A percentile compares a stretch with the other conserved stretches of the same genome.
Conservation (phyloP, 768 basidiomycete genomes). For the Suillus discolor region DNA sequence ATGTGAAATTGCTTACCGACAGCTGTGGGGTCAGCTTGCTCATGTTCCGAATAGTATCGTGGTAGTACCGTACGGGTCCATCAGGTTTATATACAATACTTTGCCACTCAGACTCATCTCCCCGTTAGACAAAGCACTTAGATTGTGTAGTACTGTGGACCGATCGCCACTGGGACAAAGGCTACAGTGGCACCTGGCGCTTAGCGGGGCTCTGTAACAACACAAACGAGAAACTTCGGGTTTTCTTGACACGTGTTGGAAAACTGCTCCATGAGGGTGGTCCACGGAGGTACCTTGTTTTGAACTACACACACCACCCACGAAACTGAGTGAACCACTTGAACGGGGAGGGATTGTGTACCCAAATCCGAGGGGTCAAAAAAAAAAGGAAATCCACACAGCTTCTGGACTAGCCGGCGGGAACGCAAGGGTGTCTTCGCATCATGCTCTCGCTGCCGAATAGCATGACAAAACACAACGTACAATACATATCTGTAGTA, state of each 20-base stretch:
- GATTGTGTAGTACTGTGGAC: conserved; percentile 11
- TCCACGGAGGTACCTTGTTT: neutral
- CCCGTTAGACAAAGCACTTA: conserved; percentile 24
- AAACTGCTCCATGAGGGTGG: neutral
- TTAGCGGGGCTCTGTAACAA: neutral
- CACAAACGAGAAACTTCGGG: conserved; percentile 5
- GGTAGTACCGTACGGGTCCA: neutral
- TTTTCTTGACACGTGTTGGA: neutral
- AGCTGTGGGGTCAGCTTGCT: conserved; percentile 34
- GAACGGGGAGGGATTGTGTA: neutral
- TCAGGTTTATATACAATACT: conserved; percentile 26
- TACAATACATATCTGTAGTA: neutral
- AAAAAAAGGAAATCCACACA: neutral
- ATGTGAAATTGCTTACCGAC: conserved; percentile 23
- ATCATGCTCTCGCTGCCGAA: neutral
- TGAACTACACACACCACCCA: neutral
- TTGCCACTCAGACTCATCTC: conserved; percentile 26
- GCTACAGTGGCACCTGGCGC: neutral
- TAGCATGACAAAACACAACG: neutral
- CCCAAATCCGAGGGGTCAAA: neutral
- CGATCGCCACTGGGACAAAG: conserved; percentile 16
- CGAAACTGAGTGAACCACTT: neutral
- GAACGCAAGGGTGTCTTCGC: neutral
- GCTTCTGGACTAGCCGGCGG: neutral
- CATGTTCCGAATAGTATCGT: conserved; percentile 16